Evolutionary conservation across 768 basidiomycete species (phyloP).

Genomic region (Hortiboletus flavorubellus): DNA sequence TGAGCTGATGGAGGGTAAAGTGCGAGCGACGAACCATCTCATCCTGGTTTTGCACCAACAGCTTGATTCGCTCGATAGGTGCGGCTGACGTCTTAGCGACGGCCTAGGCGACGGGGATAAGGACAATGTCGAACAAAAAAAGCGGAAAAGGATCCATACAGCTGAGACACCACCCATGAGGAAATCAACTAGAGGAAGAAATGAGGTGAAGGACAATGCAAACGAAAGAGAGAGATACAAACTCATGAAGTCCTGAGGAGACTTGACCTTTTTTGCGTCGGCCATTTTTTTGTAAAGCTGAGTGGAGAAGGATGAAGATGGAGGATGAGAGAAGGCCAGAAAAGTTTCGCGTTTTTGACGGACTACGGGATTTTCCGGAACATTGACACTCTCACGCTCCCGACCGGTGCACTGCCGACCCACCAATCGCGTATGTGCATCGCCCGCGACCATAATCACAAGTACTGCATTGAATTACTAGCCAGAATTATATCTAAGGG

Average conservation of each 20-base stretch:
- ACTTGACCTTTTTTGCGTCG: constrained; percentile 80
- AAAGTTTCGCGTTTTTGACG: constrained; percentile 49
- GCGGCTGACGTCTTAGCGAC: constrained; percentile 99
- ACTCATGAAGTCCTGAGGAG: constrained; percentile 90
- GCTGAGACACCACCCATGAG: constrained; percentile 96
- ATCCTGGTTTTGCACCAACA: constrained; percentile 98
- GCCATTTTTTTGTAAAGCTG: constrained; percentile 68
- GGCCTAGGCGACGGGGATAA: constrained; percentile 53
- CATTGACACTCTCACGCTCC: constrained; percentile 26
- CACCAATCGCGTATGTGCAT: constrained; percentile 5
- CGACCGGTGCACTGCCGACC: constrained; percentile 16
- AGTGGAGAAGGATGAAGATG: constrained; percentile 45
- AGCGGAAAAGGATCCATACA: constrained; percentile 42
- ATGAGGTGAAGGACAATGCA: constrained; percentile 8
- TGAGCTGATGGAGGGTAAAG: constrained; percentile 4
- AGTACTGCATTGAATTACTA: constrained; percentile 3
- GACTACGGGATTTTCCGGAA: constrained; percentile 32
- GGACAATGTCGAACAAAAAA: not conserved
- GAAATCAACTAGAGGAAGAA: constrained; percentile 67
- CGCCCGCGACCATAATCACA: too few species aligned
- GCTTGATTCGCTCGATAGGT: constrained; percentile 99
- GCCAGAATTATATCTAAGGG: constrained; percentile 15
- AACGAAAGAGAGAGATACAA: not conserved
- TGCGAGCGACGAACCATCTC: constrained; percentile 75
- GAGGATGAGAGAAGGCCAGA: constrained; percentile 42